Conservation (phyloP, 305 asterid genomes). For the Fraxinus greggii region DNA sequence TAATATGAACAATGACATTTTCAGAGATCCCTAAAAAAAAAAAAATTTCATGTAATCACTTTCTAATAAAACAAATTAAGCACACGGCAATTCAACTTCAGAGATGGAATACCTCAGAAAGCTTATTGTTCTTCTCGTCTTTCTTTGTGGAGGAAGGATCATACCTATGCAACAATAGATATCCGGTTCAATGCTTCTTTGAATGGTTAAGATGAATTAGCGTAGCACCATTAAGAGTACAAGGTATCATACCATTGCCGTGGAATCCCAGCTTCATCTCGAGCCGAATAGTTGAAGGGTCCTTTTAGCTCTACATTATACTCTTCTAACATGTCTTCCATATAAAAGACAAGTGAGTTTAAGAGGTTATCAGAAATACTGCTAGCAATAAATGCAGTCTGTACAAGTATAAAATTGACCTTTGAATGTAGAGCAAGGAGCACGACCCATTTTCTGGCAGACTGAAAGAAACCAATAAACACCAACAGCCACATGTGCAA, state of each 20-base stretch:
- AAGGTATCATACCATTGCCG: conserved; percentile 55
- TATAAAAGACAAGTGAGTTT: background rate
- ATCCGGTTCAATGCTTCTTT: background rate
- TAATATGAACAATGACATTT: background rate
- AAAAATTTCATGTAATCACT: background rate
- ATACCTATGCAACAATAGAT: conserved; percentile 50
- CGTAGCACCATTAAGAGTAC: background rate
- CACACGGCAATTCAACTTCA: conserved; percentile 1
- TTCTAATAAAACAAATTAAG: background rate
- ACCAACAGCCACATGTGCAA: conserved; percentile 95
- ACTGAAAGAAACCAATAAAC: conserved; percentile 81
- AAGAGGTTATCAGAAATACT: background rate
- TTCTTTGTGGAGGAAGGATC: conserved; percentile 45
- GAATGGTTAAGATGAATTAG: background rate
- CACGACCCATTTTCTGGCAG: conserved; percentile 68
- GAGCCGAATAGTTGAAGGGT: conserved; percentile 79
- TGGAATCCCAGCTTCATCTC: conserved; percentile 87
- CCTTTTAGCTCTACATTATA: conserved; percentile 83
- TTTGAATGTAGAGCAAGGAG: conserved; percentile 69
- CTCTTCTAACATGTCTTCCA: conserved; percentile 65
- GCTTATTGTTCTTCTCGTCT: conserved; percentile 36
- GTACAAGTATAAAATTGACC: conserved; percentile 33
- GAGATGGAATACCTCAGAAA: conserved; percentile 49
- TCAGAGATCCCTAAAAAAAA: background rate
- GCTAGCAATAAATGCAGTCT: background rate